Base-by-base conservation (phyloP, 2,329 filamentous ascomycete species). In the Neonectria ditissima region DNA sequence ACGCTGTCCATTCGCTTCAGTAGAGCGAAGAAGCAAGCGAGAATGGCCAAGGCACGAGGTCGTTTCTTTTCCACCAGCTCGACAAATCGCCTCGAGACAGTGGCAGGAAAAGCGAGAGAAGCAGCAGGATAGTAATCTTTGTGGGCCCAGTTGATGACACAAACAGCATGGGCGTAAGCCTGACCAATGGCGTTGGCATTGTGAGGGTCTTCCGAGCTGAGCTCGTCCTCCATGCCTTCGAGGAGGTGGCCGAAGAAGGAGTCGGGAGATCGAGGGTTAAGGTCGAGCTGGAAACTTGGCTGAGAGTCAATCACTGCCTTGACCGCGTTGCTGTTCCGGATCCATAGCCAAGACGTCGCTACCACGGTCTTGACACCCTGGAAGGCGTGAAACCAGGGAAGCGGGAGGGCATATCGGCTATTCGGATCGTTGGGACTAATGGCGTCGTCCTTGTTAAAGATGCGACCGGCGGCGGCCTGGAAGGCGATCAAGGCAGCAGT, bases 281-380 rank as follows among this genome's bases (percentile, higher is more conserved):
- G 81, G 65, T 90, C 84, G 6, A 90, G 81, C 65, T 87, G 83
- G n/a, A 90, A 81, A 5, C 86, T 84, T 1, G 87, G 88, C 71
- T 90, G 88, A 1, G 86, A 86, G 69, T 89, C 87, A 65, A 91
- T 89, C 54, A 91, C 88, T 7, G 84, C 83, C 26, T 86, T 82
- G 41, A 89, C 86, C 14, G 85, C 82, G 2, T 81, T 79, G 67
- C 86, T 89, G 62, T 82, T 81, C 3, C 87, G 82, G 50, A 91
- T 82, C 84, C 85, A 90, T 61, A 84, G 85, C 88, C 88, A 91
- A 14, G 87, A 89, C 3, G 84, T 84, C 20, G 88, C 85, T 0
- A 90, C 88, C 34, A 91, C 82, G 2, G 88, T 86, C 74, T 90
- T 91, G 67, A 91, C 87, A 11, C 88, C 88, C 70, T 90, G 88